Evolutionary conservation across 2,329 filamentous ascomycete species (phyloP), one percentile per base, ranked within the genome.

Genomic region (Nemania sp.): DNA sequence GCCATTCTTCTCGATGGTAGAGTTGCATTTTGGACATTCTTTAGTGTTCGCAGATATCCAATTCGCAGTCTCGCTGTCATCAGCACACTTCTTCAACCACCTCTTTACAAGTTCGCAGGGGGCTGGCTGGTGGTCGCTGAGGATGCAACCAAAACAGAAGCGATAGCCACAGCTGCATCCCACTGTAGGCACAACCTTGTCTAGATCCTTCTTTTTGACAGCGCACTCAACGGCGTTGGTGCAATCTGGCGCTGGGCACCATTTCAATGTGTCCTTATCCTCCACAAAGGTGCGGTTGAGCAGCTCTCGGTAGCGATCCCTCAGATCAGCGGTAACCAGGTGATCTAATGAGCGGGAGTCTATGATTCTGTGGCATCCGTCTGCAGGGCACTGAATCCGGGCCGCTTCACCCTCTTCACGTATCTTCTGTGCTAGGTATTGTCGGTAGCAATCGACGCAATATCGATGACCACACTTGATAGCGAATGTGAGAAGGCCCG

Each of bases 31-130:
- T 0, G 96, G 95, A 72, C 96, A 99, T 79, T 99, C 96, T 79
- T 99, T 99, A 1, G 96, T 99, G 79, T 99, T 97, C 54, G 96
- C 96, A 0, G 95, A 98, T 70, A 99, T 99, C 96, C 96, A 99
- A 80, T 99, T 99, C 3, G 96, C 95, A 0, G 96, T 99, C 80
- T 99, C 96, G 0, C 93, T 97, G 77, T 99, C 96, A 78, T 99
- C 96, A 65, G 96, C 96, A 78, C 96, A 99, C 79, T 99, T 99
- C 85, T 98, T 97, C 13, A 99, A 81, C 96, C 96, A 99, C 78
- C 88, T 91, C 86, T 96, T 98, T 59, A 98, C 95, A 59, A 99
- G 82, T 27, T 90, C 87, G 79, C 96, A 99, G 0, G 96, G 95
- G 2, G 95, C 93, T 2, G 96, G 96, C 76, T 97, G 95, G 77